Conservation (phyloP, 2,329 filamentous ascomycete genomes). For the Dactylellina cionopaga region DNA sequence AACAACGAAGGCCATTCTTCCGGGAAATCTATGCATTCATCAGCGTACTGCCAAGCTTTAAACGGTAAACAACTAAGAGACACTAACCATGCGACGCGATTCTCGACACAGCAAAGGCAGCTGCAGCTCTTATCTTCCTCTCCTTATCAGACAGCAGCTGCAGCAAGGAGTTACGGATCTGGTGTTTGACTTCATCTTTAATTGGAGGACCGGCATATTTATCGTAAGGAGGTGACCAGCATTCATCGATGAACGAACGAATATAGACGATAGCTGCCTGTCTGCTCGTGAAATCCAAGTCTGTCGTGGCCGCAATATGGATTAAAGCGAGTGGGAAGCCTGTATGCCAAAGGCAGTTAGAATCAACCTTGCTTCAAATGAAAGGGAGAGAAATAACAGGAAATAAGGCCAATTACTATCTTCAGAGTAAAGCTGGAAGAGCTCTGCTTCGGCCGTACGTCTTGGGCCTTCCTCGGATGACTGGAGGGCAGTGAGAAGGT, state of each 20-base stretch:
- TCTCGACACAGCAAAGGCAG: conserved; percentile 90
- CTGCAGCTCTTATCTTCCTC: conserved; percentile 86
- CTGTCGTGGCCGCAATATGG: conserved; percentile 80
- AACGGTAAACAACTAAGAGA: neutral
- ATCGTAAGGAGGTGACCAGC: conserved; percentile 82
- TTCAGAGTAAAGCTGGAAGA: conserved; percentile 75
- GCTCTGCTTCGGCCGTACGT: conserved; percentile 85
- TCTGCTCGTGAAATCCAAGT: conserved; percentile 77
- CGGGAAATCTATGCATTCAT: conserved; percentile 76
- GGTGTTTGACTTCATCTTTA: conserved; percentile 75
- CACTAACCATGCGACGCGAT: conserved; percentile 72
- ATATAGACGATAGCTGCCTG: conserved; percentile 84
- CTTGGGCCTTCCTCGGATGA: conserved; percentile 77
- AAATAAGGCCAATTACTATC: conserved; percentile 58
- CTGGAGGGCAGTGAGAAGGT: conserved; percentile 87
- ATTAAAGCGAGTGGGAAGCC: conserved; percentile 82
- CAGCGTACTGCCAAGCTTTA: neutral
- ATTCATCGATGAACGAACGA: conserved; percentile 82
- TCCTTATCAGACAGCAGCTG: conserved; percentile 79
- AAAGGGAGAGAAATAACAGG: neutral
- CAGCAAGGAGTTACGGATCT: conserved; percentile 78
- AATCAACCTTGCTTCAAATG: conserved; percentile 13
- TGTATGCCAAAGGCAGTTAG: conserved; percentile 2
- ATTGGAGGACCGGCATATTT: conserved; percentile 75
- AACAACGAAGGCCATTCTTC: conserved; percentile 93